A percentile compares a stretch with the other conserved stretches of the same genome.
phyloP scores from a whole-genome alignment of 2,329 filamentous ascomycete species.

The Diaporthe sp. region DNA sequence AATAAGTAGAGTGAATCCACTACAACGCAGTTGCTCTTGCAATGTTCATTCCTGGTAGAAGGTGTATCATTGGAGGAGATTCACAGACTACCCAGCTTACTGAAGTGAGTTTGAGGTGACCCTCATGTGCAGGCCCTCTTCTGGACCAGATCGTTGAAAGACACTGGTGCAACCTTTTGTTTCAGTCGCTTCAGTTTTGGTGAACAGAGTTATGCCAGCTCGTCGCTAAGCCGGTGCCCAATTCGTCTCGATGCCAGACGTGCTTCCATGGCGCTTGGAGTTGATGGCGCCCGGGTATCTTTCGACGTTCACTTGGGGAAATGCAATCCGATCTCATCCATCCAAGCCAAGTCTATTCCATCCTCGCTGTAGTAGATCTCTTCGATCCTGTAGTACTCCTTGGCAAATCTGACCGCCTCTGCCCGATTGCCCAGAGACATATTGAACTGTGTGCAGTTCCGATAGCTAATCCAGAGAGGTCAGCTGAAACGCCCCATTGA shows the following conservation, averaged over 20 bases:
- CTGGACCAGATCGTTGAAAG: no score
- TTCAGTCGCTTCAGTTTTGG: no score
- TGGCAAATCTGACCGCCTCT: constrained; percentile 3
- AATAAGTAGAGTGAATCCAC: neutral
- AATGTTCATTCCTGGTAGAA: neutral
- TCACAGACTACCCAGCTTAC: no score
- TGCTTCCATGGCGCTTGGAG: neutral
- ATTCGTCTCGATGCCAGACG: neutral
- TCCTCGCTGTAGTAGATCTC: neutral
- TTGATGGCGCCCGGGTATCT: neutral
- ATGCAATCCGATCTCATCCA: neutral
- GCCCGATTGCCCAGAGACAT: neutral
- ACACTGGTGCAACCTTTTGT: no score
- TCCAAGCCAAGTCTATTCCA: constrained; percentile 4
- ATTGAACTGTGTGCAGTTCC: neutral
- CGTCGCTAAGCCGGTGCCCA: no score
- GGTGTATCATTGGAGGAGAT: no score
- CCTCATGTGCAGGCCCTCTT: neutral
- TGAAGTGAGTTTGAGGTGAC: neutral
- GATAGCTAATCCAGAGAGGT: neutral
- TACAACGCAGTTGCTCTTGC: neutral
- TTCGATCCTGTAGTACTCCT: neutral
- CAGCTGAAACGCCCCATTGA: neutral
- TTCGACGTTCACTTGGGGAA: neutral
- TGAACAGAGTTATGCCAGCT: no score